These are phyloP conservation scores for Pseudogymnoascus sp. DNA, from an alignment of 2,329 filamentous ascomycete genomes.

Conservation along the genomic window DNA sequence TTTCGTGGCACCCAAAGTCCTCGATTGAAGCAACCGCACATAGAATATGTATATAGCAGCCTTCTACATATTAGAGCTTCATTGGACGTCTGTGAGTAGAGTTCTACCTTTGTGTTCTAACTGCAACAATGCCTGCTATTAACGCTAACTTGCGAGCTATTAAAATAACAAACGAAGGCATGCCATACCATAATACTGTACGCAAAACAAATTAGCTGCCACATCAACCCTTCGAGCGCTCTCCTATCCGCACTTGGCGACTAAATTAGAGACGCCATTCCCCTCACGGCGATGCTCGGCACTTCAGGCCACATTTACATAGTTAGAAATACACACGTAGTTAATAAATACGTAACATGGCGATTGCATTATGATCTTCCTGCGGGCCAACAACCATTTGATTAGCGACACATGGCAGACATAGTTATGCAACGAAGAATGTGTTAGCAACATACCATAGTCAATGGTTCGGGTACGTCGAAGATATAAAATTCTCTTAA, in stretches of 20 bases:
- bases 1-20: background rate
- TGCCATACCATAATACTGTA: background rate
- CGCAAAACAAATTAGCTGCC: background rate
- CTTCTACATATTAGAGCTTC: background rate
- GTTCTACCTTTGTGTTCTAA: background rate
- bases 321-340: no score
- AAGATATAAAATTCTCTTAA: no score
- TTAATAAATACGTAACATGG: no score
- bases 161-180: background rate
- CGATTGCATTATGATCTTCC: no score
- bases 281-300: background rate
- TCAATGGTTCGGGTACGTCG: no score
- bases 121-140: background rate
- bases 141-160: background rate
- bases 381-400: no score
- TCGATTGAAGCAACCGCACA: background rate
- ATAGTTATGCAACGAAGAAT: no score
- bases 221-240: background rate
- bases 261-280: background rate
- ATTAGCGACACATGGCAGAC: no score
- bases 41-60: background rate
- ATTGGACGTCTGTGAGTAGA: background rate
- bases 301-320: no score
- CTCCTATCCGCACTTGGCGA: background rate
- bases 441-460: no score